Evolutionary conservation across 257 asterid genomes (phyloP).

Genomic region (Nicotiana benthamiana): DNA sequence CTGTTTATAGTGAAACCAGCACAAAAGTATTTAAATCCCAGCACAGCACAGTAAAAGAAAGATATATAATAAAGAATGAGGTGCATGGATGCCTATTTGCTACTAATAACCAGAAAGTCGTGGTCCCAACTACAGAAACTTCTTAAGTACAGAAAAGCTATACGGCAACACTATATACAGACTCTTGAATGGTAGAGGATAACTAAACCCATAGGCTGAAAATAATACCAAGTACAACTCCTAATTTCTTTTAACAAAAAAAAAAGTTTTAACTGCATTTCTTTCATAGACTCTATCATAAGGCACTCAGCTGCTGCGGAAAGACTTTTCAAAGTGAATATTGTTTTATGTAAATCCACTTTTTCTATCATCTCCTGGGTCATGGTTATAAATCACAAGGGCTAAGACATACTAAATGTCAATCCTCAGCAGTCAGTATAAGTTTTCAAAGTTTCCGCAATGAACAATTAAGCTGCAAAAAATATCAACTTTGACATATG

Average conservation of each 20-base stretch:
- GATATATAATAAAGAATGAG: neutral
- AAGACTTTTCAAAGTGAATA: too few relatives aligned
- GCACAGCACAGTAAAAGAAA: neutral
- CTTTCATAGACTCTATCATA: neutral
- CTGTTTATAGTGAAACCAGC: constrained; percentile 29
- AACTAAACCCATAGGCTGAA: neutral
- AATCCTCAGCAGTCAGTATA: neutral
- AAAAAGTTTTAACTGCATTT: neutral
- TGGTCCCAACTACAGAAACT: neutral
- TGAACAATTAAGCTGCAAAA: neutral
- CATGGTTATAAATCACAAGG: neutral
- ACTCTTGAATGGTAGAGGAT: neutral
- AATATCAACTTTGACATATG: neutral
- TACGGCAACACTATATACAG: neutral
- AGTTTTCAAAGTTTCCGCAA: neutral
- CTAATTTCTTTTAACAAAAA: neutral
- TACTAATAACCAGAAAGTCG: neutral
- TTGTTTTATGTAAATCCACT: too few relatives aligned
- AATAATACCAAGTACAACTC: neutral
- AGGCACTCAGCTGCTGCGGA: neutral
- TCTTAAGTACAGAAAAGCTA: neutral
- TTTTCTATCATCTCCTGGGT: too few relatives aligned
- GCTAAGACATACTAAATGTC: neutral
- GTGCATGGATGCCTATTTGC: neutral
- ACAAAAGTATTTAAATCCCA: neutral